Percentiles rank a stretch among this genome's conserved stretches.
Evolutionary conservation across 768 basidiomycete species (phyloP).

Genomic region (Boletus patriciae): DNA sequence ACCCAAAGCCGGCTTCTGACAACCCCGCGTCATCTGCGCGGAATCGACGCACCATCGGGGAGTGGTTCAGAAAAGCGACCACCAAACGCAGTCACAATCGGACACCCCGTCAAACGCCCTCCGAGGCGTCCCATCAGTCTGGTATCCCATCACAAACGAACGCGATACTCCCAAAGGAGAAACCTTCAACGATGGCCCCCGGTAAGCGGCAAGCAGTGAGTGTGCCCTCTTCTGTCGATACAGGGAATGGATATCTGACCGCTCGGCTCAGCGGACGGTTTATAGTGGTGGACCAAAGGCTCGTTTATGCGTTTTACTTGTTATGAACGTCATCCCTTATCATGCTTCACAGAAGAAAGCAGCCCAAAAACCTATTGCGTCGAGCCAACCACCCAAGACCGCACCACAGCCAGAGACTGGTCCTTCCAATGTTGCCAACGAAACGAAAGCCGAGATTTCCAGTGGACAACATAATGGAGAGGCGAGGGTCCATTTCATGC

Average conservation of each 20-base stretch:
- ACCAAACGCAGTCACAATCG: not conserved
- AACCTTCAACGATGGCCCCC: not conserved
- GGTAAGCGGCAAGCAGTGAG: not conserved
- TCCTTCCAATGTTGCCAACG: not conserved
- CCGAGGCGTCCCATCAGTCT: not conserved
- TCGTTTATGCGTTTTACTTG: not conserved
- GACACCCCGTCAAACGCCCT: not conserved
- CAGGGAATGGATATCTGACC: not conserved
- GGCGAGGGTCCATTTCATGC: not conserved
- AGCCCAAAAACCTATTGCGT: not conserved
- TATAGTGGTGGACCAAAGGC: not conserved
- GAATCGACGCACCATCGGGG: not conserved
- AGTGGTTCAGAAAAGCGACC: not conserved
- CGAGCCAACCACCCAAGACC: not conserved
- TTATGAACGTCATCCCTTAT: not conserved
- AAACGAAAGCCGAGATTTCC: not conserved
- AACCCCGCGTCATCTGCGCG: not conserved
- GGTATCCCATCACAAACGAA: not conserved
- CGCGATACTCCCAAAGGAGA: not conserved
- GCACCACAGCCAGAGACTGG: too few species aligned
- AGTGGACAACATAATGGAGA: not conserved
- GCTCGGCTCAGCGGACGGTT: not conserved
- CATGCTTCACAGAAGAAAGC: not conserved
- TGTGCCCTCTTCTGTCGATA: not conserved
- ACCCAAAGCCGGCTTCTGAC: not conserved